These are phyloP conservation scores for Aspergillus quadricinctus DNA, from an alignment of 2,329 filamentous ascomycete genomes.

Conservation along the genomic window DNA sequence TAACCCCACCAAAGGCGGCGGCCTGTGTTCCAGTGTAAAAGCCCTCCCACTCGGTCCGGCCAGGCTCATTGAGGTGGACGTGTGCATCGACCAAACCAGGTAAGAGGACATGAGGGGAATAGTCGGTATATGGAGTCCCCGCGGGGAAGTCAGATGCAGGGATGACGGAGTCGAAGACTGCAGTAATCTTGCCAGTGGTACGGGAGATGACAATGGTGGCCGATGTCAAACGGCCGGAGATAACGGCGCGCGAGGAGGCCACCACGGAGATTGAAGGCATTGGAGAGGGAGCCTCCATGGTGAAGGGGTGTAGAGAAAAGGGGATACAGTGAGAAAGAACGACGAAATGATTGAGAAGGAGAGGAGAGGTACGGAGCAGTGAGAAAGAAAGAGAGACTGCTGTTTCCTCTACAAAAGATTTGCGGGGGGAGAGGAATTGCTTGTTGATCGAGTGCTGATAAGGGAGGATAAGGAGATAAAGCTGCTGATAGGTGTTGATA, in stretches of 20 bases:
- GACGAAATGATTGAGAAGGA: slow-evolving; percentile 5
- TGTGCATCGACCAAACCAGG: slow-evolving; percentile 95
- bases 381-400: slow-evolving; percentile 1
- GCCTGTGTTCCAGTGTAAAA: slow-evolving; percentile 93
- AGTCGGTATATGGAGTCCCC: slow-evolving; percentile 71
- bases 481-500: background rate
- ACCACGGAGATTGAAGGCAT: slow-evolving; percentile 64
- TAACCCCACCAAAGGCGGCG: slow-evolving; percentile 91
- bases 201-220: slow-evolving; percentile 79
- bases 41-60: slow-evolving; percentile 96
- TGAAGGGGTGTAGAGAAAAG: slow-evolving; percentile 1
- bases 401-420: background rate
- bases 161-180: slow-evolving; percentile 69
- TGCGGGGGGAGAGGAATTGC: slow-evolving; percentile 6
- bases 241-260: slow-evolving; percentile 75
- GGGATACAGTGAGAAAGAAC: slow-evolving; percentile 1
- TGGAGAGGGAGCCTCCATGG: slow-evolving; percentile 19
- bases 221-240: slow-evolving; percentile 71
- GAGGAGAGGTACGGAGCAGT: slow-evolving; percentile 8
- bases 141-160: slow-evolving; percentile 69
- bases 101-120: slow-evolving; percentile 78
- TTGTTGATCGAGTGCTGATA: background rate
- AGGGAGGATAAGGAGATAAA: background rate
- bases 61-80: slow-evolving; percentile 95
- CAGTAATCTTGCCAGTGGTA: slow-evolving; percentile 76